Base-by-base conservation (phyloP, 2,329 filamentous ascomycete species). In the Ceratocystis cacaofunesta region DNA sequence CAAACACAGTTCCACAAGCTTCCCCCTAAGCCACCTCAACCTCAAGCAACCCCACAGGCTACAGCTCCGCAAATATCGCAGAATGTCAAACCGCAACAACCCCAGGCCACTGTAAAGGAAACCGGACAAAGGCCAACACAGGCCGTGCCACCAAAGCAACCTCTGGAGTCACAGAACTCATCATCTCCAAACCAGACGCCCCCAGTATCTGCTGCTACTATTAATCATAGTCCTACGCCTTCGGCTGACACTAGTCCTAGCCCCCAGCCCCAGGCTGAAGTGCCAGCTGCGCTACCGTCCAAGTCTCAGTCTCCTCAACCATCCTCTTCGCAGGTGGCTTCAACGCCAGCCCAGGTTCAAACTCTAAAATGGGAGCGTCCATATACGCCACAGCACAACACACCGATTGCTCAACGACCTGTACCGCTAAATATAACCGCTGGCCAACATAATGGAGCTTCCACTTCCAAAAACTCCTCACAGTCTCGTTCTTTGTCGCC, bases 1-100 rank as follows among this genome's bases (percentile, higher is more conserved):
- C 73, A 75, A 57, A 68, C 71, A 62, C 68, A 73, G 36, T 72
- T 73, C 1, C 75, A 78, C 43, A 68, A 60, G 22, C n/a, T 65
- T 17, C 50, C 63, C 5, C 63, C 52, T 36, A 64, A 64, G 28
- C 52, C 63, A 46, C 43, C 52, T 19, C 63, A 65, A 25, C 55
- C 63, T 7, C 61, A 52, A 30, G 48, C 12, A 15, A 8, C 36
- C n/a, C 17, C 55, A 17, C 43, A 50, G 48, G 15, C 43, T 60
- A 43, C 55, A 41, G 22, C 55, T n/a, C 36, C 52, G 30, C 61
- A 44, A 48, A 19, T 10, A 46, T 22, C 12, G n/a, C 63, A 60
- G 8, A 55, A 36, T n/a, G 32, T 7, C 22, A 36, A 41, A 19
- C 30, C 19, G 22, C 50, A 17, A 44, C 63, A 25, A 19, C 46